A percentile compares a stretch with the other conserved stretches of the same genome.
These are phyloP conservation scores for Aquilaria malaccensis DNA, from an alignment of 345 rosid genomes.

Conservation along the genomic window DNA sequence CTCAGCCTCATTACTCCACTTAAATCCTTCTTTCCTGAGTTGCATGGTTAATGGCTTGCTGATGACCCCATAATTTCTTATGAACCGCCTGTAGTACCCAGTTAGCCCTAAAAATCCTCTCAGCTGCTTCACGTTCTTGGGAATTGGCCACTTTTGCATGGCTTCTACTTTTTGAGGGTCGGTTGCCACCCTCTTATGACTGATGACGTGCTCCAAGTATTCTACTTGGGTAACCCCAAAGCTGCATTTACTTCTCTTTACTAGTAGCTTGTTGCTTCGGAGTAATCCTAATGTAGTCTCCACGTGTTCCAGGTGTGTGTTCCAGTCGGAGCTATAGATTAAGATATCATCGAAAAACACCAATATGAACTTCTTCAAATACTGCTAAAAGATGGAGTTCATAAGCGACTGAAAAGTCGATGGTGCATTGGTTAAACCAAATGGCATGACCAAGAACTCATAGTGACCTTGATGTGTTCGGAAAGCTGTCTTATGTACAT, in stretches of 20 bases:
- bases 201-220: background rate
- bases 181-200: background rate
- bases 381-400: background rate
- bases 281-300: background rate
- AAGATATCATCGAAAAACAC: background rate
- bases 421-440: background rate
- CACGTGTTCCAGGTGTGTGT: background rate
- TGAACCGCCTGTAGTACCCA: background rate
- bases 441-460: background rate
- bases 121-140: background rate
- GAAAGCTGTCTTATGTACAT: background rate
- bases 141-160: background rate
- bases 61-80: background rate
- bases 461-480: background rate
- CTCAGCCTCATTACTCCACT: background rate
- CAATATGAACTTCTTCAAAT: background rate
- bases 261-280: too few species aligned
- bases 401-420: background rate
- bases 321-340: too few species aligned
- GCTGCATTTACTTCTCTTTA: too few species aligned
- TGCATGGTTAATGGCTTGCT: background rate
- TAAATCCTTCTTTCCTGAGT: too few species aligned
- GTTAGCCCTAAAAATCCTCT: background rate
- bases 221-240: background rate
- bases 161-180: too few species aligned